These are phyloP conservation scores for Magnusiomyces ingens DNA, from an alignment of 1,139 yeast genomes.

Conservation along the genomic window DNA sequence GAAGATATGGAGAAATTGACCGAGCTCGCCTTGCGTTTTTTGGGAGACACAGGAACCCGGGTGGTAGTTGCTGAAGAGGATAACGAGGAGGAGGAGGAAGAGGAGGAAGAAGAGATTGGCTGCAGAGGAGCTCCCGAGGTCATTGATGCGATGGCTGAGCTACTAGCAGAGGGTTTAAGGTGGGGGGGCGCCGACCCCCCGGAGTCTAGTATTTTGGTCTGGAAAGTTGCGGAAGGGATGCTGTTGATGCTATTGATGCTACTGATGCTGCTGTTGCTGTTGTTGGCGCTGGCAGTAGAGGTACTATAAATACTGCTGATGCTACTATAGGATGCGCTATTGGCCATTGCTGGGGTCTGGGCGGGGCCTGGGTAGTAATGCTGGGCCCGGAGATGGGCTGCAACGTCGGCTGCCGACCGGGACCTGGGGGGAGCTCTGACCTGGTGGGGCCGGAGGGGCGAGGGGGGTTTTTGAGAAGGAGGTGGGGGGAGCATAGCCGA, in stretches of 20 bases:
- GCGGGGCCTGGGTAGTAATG: no score
- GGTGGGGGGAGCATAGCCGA: background rate
- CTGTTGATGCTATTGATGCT: no score
- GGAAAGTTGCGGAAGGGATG: no score
- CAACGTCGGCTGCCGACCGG: no score
- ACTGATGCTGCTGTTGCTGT: no score
- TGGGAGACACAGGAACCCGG: background rate
- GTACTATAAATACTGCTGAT: no score
- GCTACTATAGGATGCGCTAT: no score
- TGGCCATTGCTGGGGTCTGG: no score
- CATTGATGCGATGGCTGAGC: background rate
- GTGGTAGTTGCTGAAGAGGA: no score
- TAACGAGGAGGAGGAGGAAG: background rate
- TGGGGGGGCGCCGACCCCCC: background rate
- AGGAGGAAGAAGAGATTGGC: background rate
- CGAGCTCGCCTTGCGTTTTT: slow-evolving; percentile 1
- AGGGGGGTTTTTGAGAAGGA: background rate
- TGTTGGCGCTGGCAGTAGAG: no score
- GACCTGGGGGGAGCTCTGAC: background rate
- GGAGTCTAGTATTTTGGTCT: no score
- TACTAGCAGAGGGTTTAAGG: background rate
- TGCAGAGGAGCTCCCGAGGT: background rate
- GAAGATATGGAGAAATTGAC: slow-evolving; percentile 4
- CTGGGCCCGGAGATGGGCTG: no score
- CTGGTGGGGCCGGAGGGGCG: background rate